Percentiles rank a stretch among this genome's conserved stretches.
Evolutionary conservation across 2,329 filamentous ascomycete species (phyloP).

Genomic region (Alternaria metachromatica): DNA sequence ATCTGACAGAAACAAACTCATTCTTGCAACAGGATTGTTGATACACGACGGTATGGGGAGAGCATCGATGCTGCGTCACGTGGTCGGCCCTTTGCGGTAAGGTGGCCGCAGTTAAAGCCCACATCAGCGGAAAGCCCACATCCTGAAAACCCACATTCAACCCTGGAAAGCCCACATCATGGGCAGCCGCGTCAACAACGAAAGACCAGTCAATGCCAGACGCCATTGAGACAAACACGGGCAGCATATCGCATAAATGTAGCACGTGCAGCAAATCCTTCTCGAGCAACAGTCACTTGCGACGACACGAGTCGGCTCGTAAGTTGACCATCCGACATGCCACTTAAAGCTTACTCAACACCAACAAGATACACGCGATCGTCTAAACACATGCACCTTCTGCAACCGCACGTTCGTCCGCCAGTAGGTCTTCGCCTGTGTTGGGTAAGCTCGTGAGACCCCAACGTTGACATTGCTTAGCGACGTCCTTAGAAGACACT

Average conservation of each 20-base stretch:
- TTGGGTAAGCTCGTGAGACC: not conserved
- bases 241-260: not conserved
- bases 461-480: not conserved
- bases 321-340: not conserved
- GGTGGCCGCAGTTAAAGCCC: conserved; percentile 8
- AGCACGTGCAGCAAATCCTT: not conserved
- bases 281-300: not conserved
- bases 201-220: not conserved
- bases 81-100: conserved; percentile 1
- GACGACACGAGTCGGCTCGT: not conserved
- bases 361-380: not conserved
- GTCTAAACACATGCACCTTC: not conserved
- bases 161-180: not conserved
- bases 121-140: conserved; percentile 17
- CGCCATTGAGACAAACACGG: not conserved
- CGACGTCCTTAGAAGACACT: conserved; percentile 7
- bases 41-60: not conserved
- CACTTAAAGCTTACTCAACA: not conserved
- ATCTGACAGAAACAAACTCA: not conserved
- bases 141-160: not conserved
- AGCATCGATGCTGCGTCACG: not conserved
- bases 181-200: not conserved
- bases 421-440: not conserved
- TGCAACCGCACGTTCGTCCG: not conserved
- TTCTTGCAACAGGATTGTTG: not conserved